Percentiles rank a stretch among this genome's conserved stretches.
These are phyloP conservation scores for Acer saccharum DNA, from an alignment of 345 rosid species.

Conservation along the genomic window DNA sequence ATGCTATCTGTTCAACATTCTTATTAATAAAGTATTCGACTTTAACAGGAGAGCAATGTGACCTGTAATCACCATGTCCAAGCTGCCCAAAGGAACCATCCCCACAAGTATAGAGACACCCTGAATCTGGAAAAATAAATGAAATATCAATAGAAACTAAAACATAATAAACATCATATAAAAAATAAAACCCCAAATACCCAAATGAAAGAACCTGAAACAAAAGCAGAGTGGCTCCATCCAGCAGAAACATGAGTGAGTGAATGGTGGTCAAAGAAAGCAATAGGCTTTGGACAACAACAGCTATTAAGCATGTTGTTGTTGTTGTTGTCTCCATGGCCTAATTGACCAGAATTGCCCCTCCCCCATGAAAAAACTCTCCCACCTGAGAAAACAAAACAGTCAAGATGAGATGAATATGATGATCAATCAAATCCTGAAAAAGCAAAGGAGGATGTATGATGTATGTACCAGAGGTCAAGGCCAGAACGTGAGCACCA, in stretches of 20 bases:
- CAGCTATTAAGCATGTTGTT: conserved; percentile 26
- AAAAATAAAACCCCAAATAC: not conserved
- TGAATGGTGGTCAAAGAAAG: conserved; percentile 36
- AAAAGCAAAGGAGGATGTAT: not conserved
- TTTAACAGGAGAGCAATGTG: conserved; percentile 54
- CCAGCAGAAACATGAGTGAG: conserved; percentile 76
- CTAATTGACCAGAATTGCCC: conserved; percentile 91
- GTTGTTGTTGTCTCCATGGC: conserved; percentile 55
- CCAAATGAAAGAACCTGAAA: conserved; percentile 58
- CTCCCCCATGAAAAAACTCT: conserved; percentile 85
- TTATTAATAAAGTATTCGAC: conserved; percentile 59
- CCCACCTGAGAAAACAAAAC: conserved; percentile 48
- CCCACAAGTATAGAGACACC: conserved; percentile 77
- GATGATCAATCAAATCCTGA: not conserved
- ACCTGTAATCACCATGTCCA: conserved; percentile 75
- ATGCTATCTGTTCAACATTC: conserved; percentile 64
- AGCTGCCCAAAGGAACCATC: conserved; percentile 97
- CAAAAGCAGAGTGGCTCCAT: conserved; percentile 88
- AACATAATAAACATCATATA: not conserved
- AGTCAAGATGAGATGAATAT: not conserved
- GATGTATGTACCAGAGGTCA: conserved; percentile 48
- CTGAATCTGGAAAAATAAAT: conserved; percentile 39
- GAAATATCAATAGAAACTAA: not conserved
- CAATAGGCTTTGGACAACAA: conserved; percentile 47
- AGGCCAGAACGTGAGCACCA: conserved; percentile 87